Conservation (phyloP, 1,284 basidiomycete genomes). For the Boletus nobilissimus region DNA sequence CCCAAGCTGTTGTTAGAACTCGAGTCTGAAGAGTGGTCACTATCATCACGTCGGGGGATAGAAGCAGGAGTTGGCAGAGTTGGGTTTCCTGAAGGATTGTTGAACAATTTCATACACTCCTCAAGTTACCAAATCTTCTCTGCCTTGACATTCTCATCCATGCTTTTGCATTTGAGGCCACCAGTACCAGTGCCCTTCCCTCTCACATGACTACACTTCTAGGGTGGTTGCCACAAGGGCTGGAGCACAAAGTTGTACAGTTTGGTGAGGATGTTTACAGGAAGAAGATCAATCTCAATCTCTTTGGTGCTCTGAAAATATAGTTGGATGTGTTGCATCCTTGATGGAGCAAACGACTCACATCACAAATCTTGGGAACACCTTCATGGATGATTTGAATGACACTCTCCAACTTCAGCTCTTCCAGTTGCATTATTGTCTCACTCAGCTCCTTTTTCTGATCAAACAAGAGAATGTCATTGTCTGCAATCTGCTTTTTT, state of each 20-base stretch:
- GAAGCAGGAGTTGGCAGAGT: conserved; percentile 49
- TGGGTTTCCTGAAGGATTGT: conserved; percentile 60
- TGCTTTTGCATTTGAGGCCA: conserved; percentile 88
- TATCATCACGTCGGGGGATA: conserved; percentile 58
- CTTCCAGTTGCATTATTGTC: conserved; percentile 86
- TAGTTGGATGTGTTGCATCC: conserved; percentile 21
- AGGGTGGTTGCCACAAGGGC: conserved; percentile 66
- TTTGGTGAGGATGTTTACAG: conserved; percentile 84
- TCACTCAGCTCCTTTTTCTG: conserved; percentile 98
- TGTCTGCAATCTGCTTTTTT: conserved; percentile 68
- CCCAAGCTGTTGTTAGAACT: conserved; percentile 83
- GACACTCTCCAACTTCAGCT: conserved; percentile 81
- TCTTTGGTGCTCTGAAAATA: conserved; percentile 80
- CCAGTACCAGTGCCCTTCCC: conserved; percentile 86
- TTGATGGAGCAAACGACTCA: conserved; percentile 57
- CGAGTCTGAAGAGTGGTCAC: conserved; percentile 80
- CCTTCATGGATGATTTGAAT: conserved; percentile 93
- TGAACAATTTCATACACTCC: conserved; percentile 80
- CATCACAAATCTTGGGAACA: conserved; percentile 87
- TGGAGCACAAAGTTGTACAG: conserved; percentile 94
- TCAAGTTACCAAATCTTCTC: conserved; percentile 88
- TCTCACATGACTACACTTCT: conserved; percentile 69
- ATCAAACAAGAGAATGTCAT: conserved; percentile 83
- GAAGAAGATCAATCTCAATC: conserved; percentile 92
- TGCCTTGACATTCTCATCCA: conserved; percentile 92